Conservation (phyloP, 495 filamentous ascomycete genomes). For the Oleoguttula mirabilis region DNA sequence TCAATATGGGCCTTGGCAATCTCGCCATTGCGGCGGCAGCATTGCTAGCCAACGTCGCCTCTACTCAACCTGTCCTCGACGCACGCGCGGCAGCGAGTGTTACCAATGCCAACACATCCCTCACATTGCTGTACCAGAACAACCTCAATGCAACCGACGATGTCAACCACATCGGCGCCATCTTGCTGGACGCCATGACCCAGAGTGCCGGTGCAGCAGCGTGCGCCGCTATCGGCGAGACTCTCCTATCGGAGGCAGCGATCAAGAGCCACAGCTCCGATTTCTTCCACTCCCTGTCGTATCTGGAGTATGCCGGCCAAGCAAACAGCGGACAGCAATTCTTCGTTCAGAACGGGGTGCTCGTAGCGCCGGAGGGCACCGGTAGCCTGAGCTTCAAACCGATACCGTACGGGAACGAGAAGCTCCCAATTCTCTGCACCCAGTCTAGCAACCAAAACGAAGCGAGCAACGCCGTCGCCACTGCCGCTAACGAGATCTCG, state of each 20-base stretch:
- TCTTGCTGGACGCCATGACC: conserved; percentile 31
- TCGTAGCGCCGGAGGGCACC: conserved; percentile 17
- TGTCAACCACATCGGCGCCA: conserved; percentile 34
- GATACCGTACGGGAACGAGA: conserved; percentile 15
- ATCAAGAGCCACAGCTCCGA: conserved; percentile 30
- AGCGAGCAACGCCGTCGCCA: conserved; percentile 16
- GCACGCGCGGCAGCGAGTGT: conserved; percentile 3
- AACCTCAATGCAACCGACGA: conserved; percentile 38
- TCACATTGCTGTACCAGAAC: conserved; percentile 38
- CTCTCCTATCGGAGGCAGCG: conserved; percentile 28
- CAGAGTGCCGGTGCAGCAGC: conserved; percentile 27
- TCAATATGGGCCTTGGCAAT: conserved; percentile 1
- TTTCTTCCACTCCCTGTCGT: conserved; percentile 30
- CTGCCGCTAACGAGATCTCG: conserved; percentile 24
- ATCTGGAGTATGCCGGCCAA: conserved; percentile 28
- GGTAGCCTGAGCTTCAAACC: conserved; percentile 16
- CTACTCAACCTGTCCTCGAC: background rate
- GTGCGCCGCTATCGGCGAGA: conserved; percentile 34
- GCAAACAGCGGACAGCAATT: conserved; percentile 27
- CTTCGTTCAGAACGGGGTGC: conserved; percentile 29
- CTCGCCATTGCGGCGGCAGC: conserved; percentile 2
- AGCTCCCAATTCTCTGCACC: conserved; percentile 35
- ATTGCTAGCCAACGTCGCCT: background rate
- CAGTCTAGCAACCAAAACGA: conserved; percentile 28
- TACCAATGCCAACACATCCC: conserved; percentile 30